Conservation (phyloP, 805 yeast species). For the Metschnikowia lachancei region DNA sequence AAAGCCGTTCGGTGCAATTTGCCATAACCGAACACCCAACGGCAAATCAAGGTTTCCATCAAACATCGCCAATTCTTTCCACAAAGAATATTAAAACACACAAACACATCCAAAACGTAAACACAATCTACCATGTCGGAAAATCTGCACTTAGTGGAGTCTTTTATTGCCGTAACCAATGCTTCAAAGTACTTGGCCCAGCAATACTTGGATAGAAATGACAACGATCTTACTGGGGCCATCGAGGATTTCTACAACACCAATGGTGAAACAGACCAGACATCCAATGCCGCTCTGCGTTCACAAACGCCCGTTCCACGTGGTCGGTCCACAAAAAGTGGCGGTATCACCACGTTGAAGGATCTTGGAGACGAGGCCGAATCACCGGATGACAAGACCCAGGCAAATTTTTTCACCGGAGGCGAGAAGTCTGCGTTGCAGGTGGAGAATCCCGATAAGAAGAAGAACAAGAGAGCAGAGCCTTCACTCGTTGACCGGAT, state of each 20-base stretch:
- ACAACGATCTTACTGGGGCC: slow-evolving; percentile 37
- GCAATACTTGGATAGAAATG: slow-evolving; percentile 39
- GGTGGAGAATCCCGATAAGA: slow-evolving; percentile 68
- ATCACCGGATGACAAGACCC: slow-evolving; percentile 54
- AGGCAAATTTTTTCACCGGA: slow-evolving; percentile 58
- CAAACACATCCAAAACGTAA: background rate
- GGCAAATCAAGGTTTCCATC: background rate
- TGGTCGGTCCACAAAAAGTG: slow-evolving; percentile 2
- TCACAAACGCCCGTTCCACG: background rate
- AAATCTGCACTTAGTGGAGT: slow-evolving; percentile 24
- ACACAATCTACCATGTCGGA: slow-evolving; percentile 19
- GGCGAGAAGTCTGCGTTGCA: slow-evolving; percentile 77
- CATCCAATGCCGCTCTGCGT: slow-evolving; percentile 1
- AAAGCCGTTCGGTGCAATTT: too few species aligned
- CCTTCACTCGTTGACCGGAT: slow-evolving; percentile 63
- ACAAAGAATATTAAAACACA: background rate
- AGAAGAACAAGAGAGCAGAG: slow-evolving; percentile 33
- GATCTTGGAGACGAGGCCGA: slow-evolving; percentile 46
- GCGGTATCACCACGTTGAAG: slow-evolving; percentile 37
- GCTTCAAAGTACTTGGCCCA: slow-evolving; percentile 36
- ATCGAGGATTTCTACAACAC: slow-evolving; percentile 42
- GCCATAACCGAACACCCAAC: background rate
- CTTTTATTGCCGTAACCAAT: slow-evolving; percentile 37
- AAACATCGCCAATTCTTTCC: too few species aligned
- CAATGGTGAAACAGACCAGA: slow-evolving; percentile 12